Evolutionary conservation across 2,329 filamentous ascomycete species (phyloP).

Genomic region (Aspergillus floridensis): DNA sequence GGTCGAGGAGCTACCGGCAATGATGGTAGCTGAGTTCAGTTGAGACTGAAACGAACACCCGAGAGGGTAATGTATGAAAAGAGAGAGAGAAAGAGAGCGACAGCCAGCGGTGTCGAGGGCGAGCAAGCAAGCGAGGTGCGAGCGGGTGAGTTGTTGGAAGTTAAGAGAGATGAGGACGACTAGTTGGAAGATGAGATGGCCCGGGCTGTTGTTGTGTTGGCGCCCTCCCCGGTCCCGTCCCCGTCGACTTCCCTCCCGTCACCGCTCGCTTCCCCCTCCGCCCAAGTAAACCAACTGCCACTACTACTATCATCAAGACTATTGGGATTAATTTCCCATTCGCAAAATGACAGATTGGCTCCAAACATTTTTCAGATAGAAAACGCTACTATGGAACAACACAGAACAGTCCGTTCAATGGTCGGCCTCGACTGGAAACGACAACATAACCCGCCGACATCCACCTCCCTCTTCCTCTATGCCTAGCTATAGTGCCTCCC

Average conservation of each 20-base stretch:
- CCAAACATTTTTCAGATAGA: neutral
- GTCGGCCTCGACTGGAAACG: neutral
- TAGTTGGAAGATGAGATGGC: neutral
- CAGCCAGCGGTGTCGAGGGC: neutral
- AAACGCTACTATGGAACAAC: neutral
- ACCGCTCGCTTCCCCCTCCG: too few species aligned
- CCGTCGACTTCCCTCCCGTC: neutral
- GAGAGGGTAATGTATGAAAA: neutral
- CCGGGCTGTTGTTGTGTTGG: neutral
- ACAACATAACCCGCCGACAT: neutral
- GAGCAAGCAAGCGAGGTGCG: neutral
- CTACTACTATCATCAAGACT: too few species aligned
- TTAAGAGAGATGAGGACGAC: too few species aligned
- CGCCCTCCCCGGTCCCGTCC: neutral
- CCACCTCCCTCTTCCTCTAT: neutral
- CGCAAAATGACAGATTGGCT: too few species aligned
- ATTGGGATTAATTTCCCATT: too few species aligned
- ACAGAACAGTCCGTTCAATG: neutral
- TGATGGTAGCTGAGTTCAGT: neutral
- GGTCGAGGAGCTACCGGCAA: too few species aligned
- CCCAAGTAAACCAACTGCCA: too few species aligned
- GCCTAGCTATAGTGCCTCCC: neutral
- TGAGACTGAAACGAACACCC: neutral
- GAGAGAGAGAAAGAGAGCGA: neutral
- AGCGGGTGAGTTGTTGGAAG: neutral